Percentiles rank a stretch among this genome's conserved stretches.
Evolutionary conservation across 495 filamentous ascomycete genomes (phyloP).

Genomic region (Xylaria scruposa): DNA sequence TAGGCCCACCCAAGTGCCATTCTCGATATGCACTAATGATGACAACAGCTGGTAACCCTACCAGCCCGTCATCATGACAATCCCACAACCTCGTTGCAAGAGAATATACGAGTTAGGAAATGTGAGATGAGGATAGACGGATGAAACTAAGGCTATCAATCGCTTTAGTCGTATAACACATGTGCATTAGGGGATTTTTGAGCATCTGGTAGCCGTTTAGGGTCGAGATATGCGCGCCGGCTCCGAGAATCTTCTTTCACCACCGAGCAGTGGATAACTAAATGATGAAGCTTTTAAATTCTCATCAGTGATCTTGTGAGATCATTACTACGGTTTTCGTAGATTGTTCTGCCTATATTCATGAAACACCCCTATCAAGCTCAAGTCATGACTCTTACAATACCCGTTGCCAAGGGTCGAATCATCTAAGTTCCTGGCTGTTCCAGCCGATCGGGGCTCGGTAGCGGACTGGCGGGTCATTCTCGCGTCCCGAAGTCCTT

Average conservation of each 20-base stretch:
- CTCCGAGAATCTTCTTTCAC: neutral
- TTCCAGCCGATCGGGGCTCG: conserved; percentile 28
- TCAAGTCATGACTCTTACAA: conserved; percentile 20
- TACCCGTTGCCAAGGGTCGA: conserved; percentile 16
- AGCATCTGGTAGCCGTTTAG: neutral
- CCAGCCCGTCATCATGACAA: conserved; percentile 21
- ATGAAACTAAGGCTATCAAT: neutral
- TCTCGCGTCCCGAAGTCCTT: conserved; percentile 29
- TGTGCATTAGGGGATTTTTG: neutral
- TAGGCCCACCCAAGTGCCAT: neutral
- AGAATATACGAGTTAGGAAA: neutral
- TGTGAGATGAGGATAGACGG: neutral
- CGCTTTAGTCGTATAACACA: neutral
- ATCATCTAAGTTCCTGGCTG: conserved; percentile 22
- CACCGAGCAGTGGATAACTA: neutral
- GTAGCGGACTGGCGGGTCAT: conserved; percentile 28
- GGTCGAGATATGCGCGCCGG: conserved; percentile 10
- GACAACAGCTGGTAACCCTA: conserved; percentile 15
- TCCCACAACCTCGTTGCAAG: neutral
- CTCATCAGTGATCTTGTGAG: neutral
- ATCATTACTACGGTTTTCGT: neutral
- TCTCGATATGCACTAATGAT: conserved; percentile 11
- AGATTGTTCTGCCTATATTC: neutral
- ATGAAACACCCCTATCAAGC: conserved; percentile 4
- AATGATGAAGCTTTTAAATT: conserved; percentile 7